These are phyloP conservation scores for Paraurostyla sp. DNA, from an alignment of 73 alveolate species.

Conservation along the genomic window DNA sequence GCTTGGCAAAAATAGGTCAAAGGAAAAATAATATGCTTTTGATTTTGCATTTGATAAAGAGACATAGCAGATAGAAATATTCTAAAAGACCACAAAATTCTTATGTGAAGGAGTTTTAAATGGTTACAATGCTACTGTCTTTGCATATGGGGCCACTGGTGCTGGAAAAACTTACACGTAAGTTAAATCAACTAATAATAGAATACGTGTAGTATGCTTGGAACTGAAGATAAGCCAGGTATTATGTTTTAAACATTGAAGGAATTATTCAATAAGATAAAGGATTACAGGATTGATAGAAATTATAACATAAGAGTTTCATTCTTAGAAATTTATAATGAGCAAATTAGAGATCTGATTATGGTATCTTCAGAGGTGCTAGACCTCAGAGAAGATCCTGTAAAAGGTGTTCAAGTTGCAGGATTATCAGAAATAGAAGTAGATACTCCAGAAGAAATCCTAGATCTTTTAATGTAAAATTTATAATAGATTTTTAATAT, in stretches of 20 bases:
- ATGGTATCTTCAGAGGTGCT: slow-evolving; percentile 84
- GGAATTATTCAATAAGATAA: slow-evolving; percentile 84
- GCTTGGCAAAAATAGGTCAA: slow-evolving; percentile 91
- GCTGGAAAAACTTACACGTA: slow-evolving; percentile 99
- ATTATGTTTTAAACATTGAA: slow-evolving; percentile 92
- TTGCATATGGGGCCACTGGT: slow-evolving; percentile 99
- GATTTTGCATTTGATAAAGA: slow-evolving; percentile 96
- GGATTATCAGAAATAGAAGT: slow-evolving; percentile 94
- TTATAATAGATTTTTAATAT: background rate
- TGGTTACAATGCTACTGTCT: slow-evolving; percentile 98
- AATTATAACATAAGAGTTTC: slow-evolving; percentile 84
- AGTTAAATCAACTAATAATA: background rate
- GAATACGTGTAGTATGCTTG: slow-evolving; percentile 81
- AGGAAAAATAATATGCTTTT: slow-evolving; percentile 97
- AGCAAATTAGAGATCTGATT: slow-evolving; percentile 72
- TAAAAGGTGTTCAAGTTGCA: slow-evolving; percentile 91
- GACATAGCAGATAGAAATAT: slow-evolving; percentile 89
- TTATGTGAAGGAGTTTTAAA: slow-evolving; percentile 95
- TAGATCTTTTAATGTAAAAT: slow-evolving; percentile 68
- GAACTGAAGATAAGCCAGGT: slow-evolving; percentile 94
- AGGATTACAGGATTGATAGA: slow-evolving; percentile 58
- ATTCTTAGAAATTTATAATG: slow-evolving; percentile 94
- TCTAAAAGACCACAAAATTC: slow-evolving; percentile 91
- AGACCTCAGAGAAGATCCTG: slow-evolving; percentile 96
- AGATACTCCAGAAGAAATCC: slow-evolving; percentile 83